Evolutionary conservation across 495 filamentous ascomycete species (phyloP).

Genomic region (Tuber microsphaerosporum): DNA sequence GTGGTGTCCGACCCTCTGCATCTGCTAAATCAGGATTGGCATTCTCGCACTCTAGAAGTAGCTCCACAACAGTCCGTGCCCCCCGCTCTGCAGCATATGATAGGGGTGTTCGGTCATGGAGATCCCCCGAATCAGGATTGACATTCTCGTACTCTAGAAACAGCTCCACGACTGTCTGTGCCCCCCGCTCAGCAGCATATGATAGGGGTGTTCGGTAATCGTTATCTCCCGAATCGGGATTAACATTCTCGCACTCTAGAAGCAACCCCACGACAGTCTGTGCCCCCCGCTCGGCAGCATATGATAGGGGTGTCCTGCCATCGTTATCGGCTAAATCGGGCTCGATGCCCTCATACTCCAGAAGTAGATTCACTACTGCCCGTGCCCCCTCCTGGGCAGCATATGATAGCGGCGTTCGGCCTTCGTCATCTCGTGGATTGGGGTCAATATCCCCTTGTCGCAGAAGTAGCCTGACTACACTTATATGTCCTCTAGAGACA

Average conservation of each 20-base stretch:
- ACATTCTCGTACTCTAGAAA: not conserved
- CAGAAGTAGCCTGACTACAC: not conserved
- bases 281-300: not conserved
- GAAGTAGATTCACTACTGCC: not conserved
- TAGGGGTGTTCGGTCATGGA: too few relatives aligned
- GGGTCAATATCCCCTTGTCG: not conserved
- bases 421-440: not conserved
- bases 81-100: too few relatives aligned
- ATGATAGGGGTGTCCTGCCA: not conserved
- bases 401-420: not conserved
- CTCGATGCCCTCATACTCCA: not conserved
- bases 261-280: not conserved
- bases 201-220: not conserved
- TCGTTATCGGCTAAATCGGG: not conserved
- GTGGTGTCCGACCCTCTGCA: too few relatives aligned
- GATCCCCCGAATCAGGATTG: too few relatives aligned
- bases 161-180: not conserved
- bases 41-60: too few relatives aligned
- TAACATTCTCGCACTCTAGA: not conserved
- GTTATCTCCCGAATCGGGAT: not conserved
- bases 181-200: not conserved
- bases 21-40: too few relatives aligned
- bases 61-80: too few relatives aligned
- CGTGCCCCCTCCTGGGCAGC: not conserved
- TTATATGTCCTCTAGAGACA: not conserved